phyloP scores from a whole-genome alignment of 2,329 filamentous ascomycete genomes.

The Herpotrichia juniperi region DNA sequence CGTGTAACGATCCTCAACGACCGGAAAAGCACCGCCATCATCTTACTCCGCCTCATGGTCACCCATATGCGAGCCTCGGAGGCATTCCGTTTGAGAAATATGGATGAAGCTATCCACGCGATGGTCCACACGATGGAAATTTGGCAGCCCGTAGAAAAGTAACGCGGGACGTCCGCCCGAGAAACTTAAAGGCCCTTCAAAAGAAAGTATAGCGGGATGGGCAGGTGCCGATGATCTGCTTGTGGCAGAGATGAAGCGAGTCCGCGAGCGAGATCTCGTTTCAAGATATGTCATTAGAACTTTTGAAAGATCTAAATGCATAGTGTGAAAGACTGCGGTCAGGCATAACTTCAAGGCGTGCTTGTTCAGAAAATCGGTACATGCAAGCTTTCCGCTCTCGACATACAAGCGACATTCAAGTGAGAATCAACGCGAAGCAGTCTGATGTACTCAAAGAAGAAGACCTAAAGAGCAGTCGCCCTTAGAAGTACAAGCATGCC shows the following conservation, averaged over 20 bases:
- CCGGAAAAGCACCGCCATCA: neutral
- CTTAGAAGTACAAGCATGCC: too few species aligned
- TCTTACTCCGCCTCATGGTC: neutral
- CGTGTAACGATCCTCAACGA: neutral
- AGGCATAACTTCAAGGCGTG: neutral
- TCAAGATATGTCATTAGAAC: neutral
- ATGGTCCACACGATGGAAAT: neutral
- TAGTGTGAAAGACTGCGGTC: neutral
- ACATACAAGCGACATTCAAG: too few species aligned
- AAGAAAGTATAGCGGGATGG: neutral
- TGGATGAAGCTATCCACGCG: too few species aligned
- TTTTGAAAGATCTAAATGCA: neutral
- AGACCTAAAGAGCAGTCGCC: too few species aligned
- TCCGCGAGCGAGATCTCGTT: neutral
- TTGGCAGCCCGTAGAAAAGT: neutral
- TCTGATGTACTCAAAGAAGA: too few species aligned
- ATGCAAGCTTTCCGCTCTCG: too few species aligned
- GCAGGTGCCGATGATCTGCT: neutral
- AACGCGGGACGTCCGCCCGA: neutral
- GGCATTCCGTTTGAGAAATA: neutral
- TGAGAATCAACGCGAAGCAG: too few species aligned
- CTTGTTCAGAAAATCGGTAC: neutral
- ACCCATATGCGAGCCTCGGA: neutral
- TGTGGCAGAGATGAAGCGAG: neutral
- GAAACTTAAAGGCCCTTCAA: neutral